A percentile compares a stretch with the other conserved stretches of the same genome.
These are phyloP conservation scores for Tolypocladium pustulatum DNA, from an alignment of 2,329 filamentous ascomycete genomes.

Conservation along the genomic window DNA sequence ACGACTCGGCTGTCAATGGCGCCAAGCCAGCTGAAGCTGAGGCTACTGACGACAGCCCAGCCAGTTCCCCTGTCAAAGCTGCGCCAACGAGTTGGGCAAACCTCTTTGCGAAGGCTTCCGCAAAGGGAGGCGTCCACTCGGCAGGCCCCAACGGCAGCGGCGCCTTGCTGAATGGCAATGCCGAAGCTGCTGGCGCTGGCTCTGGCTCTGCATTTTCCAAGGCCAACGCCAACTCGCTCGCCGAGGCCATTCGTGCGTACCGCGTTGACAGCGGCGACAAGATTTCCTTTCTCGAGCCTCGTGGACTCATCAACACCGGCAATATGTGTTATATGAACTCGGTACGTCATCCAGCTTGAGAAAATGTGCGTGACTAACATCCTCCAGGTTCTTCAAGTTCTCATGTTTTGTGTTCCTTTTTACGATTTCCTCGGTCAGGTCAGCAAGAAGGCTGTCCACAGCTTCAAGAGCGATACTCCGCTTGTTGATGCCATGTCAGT, in stretches of 20 bases:
- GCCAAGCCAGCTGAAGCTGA: conserved; percentile 12
- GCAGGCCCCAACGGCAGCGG: conserved; percentile 16
- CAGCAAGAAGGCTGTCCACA: conserved; percentile 72
- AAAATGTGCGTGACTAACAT: background rate
- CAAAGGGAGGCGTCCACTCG: conserved; percentile 8
- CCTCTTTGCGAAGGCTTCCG: conserved; percentile 22
- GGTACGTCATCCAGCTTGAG: conserved; percentile 42
- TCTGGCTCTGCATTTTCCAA: conserved; percentile 28
- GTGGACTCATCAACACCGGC: conserved; percentile 89
- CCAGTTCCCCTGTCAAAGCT: conserved; percentile 14
- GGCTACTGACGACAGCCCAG: conserved; percentile 4
- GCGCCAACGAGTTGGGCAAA: conserved; percentile 30
- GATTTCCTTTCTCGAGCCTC: conserved; percentile 77
- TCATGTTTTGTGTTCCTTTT: conserved; percentile 89
- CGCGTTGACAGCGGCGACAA: conserved; percentile 54
- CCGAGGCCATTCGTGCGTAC: conserved; percentile 68
- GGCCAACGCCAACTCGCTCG: conserved; percentile 48
- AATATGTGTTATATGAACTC: conserved; percentile 99
- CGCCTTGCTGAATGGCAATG: conserved; percentile 13
- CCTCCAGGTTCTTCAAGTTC: conserved; percentile 77
- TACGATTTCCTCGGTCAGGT: conserved; percentile 88
- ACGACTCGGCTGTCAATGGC: conserved; percentile 12
- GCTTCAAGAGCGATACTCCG: conserved; percentile 91
- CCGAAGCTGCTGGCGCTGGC: conserved; percentile 8
- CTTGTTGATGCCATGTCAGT: conserved; percentile 81